Evolutionary conservation across 768 basidiomycete species (phyloP), one percentile per base, ranked within the genome.

Genomic region (Lactifluus echinatus): DNA sequence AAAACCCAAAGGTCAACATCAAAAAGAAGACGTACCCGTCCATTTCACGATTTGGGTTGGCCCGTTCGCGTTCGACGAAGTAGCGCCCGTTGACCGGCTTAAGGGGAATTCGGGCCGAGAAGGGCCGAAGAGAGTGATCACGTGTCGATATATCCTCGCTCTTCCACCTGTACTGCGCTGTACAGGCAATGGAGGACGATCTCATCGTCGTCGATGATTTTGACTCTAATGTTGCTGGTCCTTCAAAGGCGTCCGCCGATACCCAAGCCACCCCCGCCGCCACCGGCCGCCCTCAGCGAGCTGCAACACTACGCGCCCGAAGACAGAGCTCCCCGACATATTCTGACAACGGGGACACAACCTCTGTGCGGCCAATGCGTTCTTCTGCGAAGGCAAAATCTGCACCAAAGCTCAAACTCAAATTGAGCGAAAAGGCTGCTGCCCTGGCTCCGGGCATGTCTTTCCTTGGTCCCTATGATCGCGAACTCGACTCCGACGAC

Each of bases 401-500:
- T 2, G 61, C 63, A 63, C 88, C 90, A 6, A 93, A 91, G 69
- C 78, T 93, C 34, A 93, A 92, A 69, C 81, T 93, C 50, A 93
- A 93, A 72, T 72, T 93, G 65, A 86, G 88, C 69, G 90, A 89
- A 57, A 89, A 87, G 65, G 82, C 86, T 3, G 87, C 83, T 7
- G 81, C 84, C 31, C 85, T 86, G 66, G 86, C 87, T 29, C 87
- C 85, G 50, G 91, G 89, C 57, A 87, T 83, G 82, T 89, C 86
- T 31, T 94, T 93, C 69, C 73, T 94, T 54, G 95, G 95, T 7
- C 79, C 85, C 12, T 97, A 93, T 69, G 94, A 97, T 73, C 77
- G 93, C 42, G 95, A 97, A 68, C 74, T 97, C 51, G 95, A 98
- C 69, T 93, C 90, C 49, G 92, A 97, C 65, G 91, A 93, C 45